Percentiles rank a stretch among this genome's conserved stretches.
phyloP scores from a whole-genome alignment of 2,329 filamentous ascomycete species.

The Metarhizium humberi region DNA sequence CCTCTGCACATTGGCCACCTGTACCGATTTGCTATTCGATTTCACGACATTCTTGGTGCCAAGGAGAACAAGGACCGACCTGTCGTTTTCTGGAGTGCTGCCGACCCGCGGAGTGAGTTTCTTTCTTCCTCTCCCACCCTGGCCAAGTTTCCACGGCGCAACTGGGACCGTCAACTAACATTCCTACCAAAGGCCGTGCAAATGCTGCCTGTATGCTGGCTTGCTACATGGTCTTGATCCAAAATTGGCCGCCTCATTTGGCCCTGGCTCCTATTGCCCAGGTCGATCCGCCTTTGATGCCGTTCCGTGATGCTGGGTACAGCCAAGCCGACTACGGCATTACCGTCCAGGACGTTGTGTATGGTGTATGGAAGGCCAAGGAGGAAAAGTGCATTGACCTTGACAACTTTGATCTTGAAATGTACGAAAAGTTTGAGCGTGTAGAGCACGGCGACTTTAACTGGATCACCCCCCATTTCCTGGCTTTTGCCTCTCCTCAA shows the following conservation, averaged over 20 bases:
- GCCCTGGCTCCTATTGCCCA: constrained; percentile 93
- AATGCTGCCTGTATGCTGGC: constrained; percentile 93
- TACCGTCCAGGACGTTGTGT: constrained; percentile 94
- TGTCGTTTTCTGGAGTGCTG: constrained; percentile 92
- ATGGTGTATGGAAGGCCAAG: constrained; percentile 98
- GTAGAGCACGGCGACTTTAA: constrained; percentile 99
- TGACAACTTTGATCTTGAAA: constrained; percentile 90
- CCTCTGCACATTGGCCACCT: constrained; percentile 95
- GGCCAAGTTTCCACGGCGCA: background rate
- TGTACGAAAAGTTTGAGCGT: constrained; percentile 92
- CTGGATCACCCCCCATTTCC: constrained; percentile 92
- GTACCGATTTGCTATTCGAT: constrained; percentile 90
- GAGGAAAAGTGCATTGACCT: constrained; percentile 87
- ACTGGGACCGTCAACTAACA: background rate
- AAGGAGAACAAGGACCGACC: constrained; percentile 82
- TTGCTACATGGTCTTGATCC: constrained; percentile 98
- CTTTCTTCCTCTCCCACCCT: background rate
- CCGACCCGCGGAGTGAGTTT: constrained; percentile 76
- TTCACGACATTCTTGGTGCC: constrained; percentile 89
- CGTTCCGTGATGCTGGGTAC: constrained; percentile 95
- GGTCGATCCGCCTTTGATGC: constrained; percentile 95
- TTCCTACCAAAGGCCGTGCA: constrained; percentile 53
- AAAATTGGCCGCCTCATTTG: constrained; percentile 93
- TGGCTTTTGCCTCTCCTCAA: constrained; percentile 94
- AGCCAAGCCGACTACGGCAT: constrained; percentile 96